These are phyloP conservation scores for Plasmodium ovale DNA, from an alignment of 169 alveolate species.

Conservation along the genomic window DNA sequence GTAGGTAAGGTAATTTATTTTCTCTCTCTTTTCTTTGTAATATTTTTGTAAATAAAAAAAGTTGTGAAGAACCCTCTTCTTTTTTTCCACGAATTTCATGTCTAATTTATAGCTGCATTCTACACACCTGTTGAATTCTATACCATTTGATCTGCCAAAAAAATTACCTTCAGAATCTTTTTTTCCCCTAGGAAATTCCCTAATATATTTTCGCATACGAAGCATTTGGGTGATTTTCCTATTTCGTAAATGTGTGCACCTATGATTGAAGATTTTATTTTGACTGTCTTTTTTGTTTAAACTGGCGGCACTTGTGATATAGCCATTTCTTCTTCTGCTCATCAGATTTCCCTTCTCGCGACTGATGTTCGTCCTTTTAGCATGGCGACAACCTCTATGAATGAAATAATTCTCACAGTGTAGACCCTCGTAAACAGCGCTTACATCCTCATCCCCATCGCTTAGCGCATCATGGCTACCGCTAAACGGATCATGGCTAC, in stretches of 20 bases:
- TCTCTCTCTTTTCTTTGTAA: constrained; percentile 36
- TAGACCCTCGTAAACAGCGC: too few species aligned
- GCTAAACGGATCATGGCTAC: not conserved
- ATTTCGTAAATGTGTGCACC: too few species aligned
- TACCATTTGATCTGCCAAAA: not conserved
- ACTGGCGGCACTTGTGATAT: not conserved
- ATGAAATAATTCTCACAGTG: too few species aligned
- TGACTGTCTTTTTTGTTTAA: not conserved
- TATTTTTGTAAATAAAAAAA: constrained; percentile 10
- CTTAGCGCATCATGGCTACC: too few species aligned
- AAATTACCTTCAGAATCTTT: not conserved
- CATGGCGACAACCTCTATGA: too few species aligned
- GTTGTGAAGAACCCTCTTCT: constrained; percentile 4
- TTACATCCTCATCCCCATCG: not conserved
- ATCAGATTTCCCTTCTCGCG: too few species aligned
- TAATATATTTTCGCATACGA: not conserved
- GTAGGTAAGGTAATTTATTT: constrained; percentile 31
- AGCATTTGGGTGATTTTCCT: too few species aligned
- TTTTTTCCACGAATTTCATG: constrained; percentile 3
- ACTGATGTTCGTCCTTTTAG: too few species aligned
- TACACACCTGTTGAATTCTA: not conserved
- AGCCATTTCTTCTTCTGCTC: not conserved
- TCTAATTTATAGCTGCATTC: constrained; percentile 5
- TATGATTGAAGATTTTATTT: too few species aligned
- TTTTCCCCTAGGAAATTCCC: not conserved